Base-by-base conservation (phyloP, 2,329 filamentous ascomycete species). In the Endocalyx cinctus region DNA sequence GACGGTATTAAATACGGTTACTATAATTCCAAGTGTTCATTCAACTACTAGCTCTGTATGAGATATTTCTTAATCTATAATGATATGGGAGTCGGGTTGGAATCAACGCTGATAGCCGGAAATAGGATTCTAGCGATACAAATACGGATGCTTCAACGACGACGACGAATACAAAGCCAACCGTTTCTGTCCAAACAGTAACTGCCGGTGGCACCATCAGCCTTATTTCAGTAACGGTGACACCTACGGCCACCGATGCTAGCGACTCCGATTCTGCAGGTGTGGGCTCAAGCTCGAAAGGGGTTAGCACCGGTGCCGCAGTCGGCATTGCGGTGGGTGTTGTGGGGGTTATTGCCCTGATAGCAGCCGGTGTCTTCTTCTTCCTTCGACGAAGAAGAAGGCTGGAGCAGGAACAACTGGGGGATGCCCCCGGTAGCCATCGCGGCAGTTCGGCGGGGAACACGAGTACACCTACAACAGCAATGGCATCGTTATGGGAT, bases 371-470 rank as follows among this genome's bases (percentile, higher is more conserved):
- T 4, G 52, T 50, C 2, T 67, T 71, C 36, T 62, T 69, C 31
- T 61, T 63, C 41, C 55, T 72, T 31, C 62, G 64, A 27, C 64
- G 65, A 28, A 64, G 64, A 38, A 70, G 65, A 52, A 59, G 60
- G 28, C 58, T 60, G 7, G 60, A 64, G 4, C 54, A 63, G 16
- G 60, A 67, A 31, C 56, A 58, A n/a, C 60, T 63, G 10, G 63
- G 62, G 22, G 63, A 65, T 30, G 61, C 63, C 12, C 60, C 67
- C 5, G 63, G 67, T 3, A 72, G 67, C 36, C 60, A 68, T 10
- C 60, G 69, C 16, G 70, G 70, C 42, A 69, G 69, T 50, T 74
- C 73, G 3, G 65, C 68, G 1, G 70, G 69, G 25, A 65, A 70
- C 45, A 61, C 64, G 47, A 55, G 59, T 33, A 64, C 62, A 4